Evolutionary conservation across 2,329 filamentous ascomycete species (phyloP), one percentile per base, ranked within the genome.

Genomic region (Alternaria arborescens): DNA sequence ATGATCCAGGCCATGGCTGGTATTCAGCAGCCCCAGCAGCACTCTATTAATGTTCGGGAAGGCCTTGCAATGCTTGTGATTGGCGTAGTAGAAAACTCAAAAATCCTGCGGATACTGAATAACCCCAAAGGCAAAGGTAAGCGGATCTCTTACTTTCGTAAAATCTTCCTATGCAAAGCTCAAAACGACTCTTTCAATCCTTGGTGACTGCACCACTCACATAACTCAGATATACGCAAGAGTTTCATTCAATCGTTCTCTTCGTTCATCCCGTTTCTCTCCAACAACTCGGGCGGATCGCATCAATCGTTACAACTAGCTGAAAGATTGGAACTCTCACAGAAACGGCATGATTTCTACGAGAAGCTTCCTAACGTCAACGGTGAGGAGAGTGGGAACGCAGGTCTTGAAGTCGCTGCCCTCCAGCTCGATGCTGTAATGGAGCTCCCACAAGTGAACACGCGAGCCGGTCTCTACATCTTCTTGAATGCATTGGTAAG

Each of bases 401-500:
- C 80, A 41, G 70, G 66, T 14, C 71, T 81, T 51, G 79, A 79
- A 62, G 73, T 78, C 60, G 73, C 80, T 60, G 78, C 80, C 18
- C 74, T 86, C n/a, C 83, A 86, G 53, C 82, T 87, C 38, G 83
- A 86, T 62, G 78, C 82, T 14, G 74, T 89, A 10, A 81, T 86
- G 26, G 91, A 96, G 51, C 80, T 94, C 10, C 90, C 91, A 4
- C 82, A 88, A 30, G 83, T 89, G 48, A 93, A 92, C 67, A 92
- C 93, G 4, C 87, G 93, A 76, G 91, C 92, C 52, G 93, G 91
- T 5, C 83, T 97, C 56, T 97, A 95, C 73, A 84, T 97, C 7
- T 95, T 94, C 75, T 82, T 97, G 8, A 95, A 93, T 74, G 88
- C 93, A 56, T 85, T 91, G 75, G 91, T 95, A 82, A 67, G 87